These are phyloP conservation scores for Volutella citrinella DNA, from an alignment of 2,329 filamentous ascomycete genomes.

Conservation along the genomic window DNA sequence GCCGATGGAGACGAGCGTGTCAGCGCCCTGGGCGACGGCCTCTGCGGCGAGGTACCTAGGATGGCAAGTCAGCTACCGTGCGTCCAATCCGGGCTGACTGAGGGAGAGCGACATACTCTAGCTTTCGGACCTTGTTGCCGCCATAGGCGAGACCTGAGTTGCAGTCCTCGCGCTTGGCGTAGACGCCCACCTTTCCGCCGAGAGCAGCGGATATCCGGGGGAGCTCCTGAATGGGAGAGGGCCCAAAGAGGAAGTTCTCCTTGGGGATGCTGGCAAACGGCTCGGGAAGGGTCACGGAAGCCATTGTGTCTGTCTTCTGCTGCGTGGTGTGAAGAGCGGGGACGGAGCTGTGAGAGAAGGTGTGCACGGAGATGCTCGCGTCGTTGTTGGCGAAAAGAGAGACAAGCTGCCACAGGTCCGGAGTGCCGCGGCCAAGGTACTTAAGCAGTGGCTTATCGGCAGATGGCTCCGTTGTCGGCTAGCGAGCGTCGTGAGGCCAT, in stretches of 20 bases:
- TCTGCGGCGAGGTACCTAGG: constrained; percentile 61
- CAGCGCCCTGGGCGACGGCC: constrained; percentile 52
- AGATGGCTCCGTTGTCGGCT: no score
- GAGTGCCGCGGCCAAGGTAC: no score
- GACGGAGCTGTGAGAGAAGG: no score
- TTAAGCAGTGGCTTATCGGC: no score
- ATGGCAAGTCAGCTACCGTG: neutral
- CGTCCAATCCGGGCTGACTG: no score
- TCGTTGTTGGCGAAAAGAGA: no score
- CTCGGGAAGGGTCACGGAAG: constrained; percentile 48
- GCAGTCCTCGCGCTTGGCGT: constrained; percentile 70
- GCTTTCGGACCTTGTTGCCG: constrained; percentile 68
- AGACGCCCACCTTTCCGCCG: constrained; percentile 58
- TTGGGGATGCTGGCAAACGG: constrained; percentile 63
- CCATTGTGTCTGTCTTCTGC: constrained; percentile 25
- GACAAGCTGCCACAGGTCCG: no score
- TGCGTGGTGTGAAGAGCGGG: no score
- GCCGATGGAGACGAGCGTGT: constrained; percentile 65
- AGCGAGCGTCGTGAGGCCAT: no score
- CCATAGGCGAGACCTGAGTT: constrained; percentile 66
- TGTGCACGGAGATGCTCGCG: no score
- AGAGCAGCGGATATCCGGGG: constrained; percentile 62
- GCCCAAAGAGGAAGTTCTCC: constrained; percentile 60
- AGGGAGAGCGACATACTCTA: constrained; percentile 44
- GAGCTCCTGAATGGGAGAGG: constrained; percentile 66